Conservation (phyloP, 257 asterid species). For the Cynanchum wilfordii region DNA sequence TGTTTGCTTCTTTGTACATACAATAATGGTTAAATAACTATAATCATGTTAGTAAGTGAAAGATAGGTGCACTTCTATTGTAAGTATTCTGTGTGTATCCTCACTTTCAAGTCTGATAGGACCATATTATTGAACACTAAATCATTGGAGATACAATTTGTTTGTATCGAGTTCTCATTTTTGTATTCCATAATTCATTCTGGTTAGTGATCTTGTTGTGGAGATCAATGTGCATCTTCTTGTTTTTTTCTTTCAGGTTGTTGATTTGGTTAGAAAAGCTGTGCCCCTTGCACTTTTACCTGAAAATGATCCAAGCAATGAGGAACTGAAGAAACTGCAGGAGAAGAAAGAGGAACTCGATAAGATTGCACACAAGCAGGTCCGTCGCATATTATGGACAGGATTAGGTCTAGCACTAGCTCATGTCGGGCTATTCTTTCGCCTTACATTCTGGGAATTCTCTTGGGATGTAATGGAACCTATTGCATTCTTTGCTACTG, state of each 20-base stretch:
- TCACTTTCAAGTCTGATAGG: not conserved
- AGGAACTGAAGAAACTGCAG: conserved; percentile 58
- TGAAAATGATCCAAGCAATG: conserved; percentile 56
- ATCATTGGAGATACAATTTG: not conserved
- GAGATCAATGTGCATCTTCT: not conserved
- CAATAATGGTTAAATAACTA: not conserved
- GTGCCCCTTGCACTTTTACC: conserved; percentile 69
- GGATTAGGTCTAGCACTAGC: conserved; percentile 59
- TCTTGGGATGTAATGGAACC: conserved; percentile 99
- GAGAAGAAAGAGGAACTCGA: conserved; percentile 61
- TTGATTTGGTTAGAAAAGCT: conserved; percentile 73
- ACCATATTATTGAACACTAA: not conserved
- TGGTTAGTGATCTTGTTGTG: not conserved
- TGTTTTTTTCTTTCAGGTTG: conserved; percentile 43
- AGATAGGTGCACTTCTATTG: not conserved
- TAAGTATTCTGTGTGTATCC: not conserved
- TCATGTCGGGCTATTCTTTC: conserved; percentile 82
- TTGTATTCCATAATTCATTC: not conserved
- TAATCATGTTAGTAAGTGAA: not conserved
- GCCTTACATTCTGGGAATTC: conserved; percentile 92
- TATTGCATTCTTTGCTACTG: conserved; percentile 69
- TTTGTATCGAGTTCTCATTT: not conserved
- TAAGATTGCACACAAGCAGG: conserved; percentile 72
- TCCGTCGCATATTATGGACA: conserved; percentile 69
- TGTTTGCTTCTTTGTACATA: not conserved